Evolutionary conservation across 2,329 filamentous ascomycete genomes (phyloP), one percentile per base, ranked within the genome.

Genomic region (Diaporthe citrichinensis): DNA sequence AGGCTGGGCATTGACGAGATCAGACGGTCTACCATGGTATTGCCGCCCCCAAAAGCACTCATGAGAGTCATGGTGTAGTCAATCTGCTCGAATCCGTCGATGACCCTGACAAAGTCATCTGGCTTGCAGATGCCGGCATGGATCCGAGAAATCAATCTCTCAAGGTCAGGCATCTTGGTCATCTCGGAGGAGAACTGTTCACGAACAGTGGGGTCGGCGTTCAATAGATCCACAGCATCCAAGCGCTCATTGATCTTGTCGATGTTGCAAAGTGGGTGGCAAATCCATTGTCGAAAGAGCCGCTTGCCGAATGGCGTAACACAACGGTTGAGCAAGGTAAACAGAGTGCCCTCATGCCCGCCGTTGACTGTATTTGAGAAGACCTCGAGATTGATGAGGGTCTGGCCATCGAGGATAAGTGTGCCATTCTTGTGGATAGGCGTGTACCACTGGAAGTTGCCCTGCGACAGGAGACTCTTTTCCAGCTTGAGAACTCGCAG

Each of bases 61-160:
- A 98, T 89, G 31, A 98, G 88, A 71, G 92, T 90, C 89, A 98
- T 95, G 0, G 96, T 98, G 83, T 98, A 97, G 78, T 98, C 95
- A 61, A 99, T 98, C 84, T 98, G 96, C 86, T 98, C 97, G 79
- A 98, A 99, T 0, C 97, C 97, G 83, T 98, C 96, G 0, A 99
- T 88, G 0, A 98, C 96, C 65, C 93, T 94, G 61, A 98, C 92
- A 83, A 99, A 99, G 82, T 99, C 97, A 74, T 97, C 94, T 0
- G 95, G 91, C 81, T 92, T 95, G 86, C 96, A 98, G n/a, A 92
- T 92, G 0, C 95, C 94, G 0, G 97, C 97, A 81, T 99, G 97
- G 15, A 99, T 94, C 12, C 97, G 93, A 36, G 97, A 99, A 72
- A 98, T 97, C 61, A 98, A 90, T 53, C 97, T 91, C 84, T 99